A percentile compares a stretch with the other conserved stretches of the same genome.
phyloP scores from a whole-genome alignment of 352 stramenopile species.

The Pythium brassicae region DNA sequence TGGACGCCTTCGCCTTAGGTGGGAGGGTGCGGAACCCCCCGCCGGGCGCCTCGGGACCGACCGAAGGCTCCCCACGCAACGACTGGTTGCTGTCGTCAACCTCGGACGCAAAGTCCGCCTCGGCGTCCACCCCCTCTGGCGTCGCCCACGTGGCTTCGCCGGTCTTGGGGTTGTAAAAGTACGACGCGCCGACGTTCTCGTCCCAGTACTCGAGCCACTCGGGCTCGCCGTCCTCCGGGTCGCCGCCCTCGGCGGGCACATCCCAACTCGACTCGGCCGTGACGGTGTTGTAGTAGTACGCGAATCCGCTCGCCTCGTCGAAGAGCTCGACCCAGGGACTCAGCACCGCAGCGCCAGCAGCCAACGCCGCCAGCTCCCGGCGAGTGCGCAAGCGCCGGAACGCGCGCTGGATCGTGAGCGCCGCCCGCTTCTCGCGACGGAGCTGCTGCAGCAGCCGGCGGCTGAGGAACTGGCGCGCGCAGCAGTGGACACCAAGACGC shows the following conservation, averaged over 20 bases:
- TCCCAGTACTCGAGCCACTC: constrained; percentile 79
- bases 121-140: constrained; percentile 18
- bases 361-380: constrained; percentile 29
- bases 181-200: constrained; percentile 52
- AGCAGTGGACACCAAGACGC: constrained; percentile 28
- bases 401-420: constrained; percentile 41
- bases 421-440: constrained; percentile 23
- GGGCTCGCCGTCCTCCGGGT: constrained; percentile 9
- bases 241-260: background rate
- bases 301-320: constrained; percentile 53
- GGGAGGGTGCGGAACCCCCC: constrained; percentile 14
- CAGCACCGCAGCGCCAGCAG: constrained; percentile 20
- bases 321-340: constrained; percentile 62
- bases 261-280: constrained; percentile 57
- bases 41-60: background rate
- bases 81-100: constrained; percentile 4
- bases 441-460: constrained; percentile 17
- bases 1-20: constrained; percentile 7
- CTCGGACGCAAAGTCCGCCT: constrained; percentile 1
- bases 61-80: too few relatives aligned
- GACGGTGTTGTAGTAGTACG: constrained; percentile 66
- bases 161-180: constrained; percentile 69
- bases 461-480: constrained; percentile 36
- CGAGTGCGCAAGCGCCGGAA: constrained; percentile 47
- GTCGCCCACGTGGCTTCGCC: constrained; percentile 66